These are phyloP conservation scores for Chaetothyriales sp. DNA, from an alignment of 2,329 filamentous ascomycete species.

Conservation along the genomic window DNA sequence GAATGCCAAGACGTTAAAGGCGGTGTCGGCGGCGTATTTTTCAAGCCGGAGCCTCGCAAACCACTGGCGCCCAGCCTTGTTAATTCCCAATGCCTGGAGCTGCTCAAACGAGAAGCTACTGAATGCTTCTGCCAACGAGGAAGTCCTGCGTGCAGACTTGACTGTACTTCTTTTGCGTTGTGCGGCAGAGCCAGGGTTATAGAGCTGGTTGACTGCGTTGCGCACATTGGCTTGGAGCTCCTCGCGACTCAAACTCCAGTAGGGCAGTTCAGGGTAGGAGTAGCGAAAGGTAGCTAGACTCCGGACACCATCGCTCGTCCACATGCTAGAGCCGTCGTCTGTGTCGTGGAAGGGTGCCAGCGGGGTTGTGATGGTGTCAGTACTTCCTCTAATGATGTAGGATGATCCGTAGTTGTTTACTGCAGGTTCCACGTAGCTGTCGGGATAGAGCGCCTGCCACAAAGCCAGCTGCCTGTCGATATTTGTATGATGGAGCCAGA, in stretches of 20 bases:
- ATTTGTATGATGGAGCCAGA: conserved; percentile 61
- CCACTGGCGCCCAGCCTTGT: conserved; percentile 39
- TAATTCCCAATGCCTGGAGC: conserved; percentile 14
- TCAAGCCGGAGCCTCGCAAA: conserved; percentile 48
- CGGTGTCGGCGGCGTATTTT: conserved; percentile 39
- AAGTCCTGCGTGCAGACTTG: conserved; percentile 4
- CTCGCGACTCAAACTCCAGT: conserved; percentile 26
- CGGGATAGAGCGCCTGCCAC: conserved; percentile 60
- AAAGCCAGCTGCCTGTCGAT: conserved; percentile 61
- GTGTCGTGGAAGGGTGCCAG: conserved; percentile 48
- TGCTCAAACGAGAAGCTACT: conserved; percentile 16
- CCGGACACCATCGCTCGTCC: conserved; percentile 49
- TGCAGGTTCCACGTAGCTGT: conserved; percentile 35
- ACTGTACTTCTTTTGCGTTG: not conserved
- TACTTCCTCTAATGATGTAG: conserved; percentile 9
- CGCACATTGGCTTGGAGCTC: conserved; percentile 27
- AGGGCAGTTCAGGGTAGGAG: conserved; percentile 52
- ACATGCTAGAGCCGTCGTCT: conserved; percentile 40
- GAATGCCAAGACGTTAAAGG: conserved; percentile 55
- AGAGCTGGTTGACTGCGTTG: conserved; percentile 44
- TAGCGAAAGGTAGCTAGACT: conserved; percentile 52
- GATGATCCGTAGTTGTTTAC: conserved; percentile 44
- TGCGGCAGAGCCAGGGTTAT: conserved; percentile 29
- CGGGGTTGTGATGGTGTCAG: conserved; percentile 14
- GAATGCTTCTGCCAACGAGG: conserved; percentile 22